Evolutionary conservation across 768 basidiomycete genomes (phyloP).

Genomic region (Boletus pseudo-olivaceus): DNA sequence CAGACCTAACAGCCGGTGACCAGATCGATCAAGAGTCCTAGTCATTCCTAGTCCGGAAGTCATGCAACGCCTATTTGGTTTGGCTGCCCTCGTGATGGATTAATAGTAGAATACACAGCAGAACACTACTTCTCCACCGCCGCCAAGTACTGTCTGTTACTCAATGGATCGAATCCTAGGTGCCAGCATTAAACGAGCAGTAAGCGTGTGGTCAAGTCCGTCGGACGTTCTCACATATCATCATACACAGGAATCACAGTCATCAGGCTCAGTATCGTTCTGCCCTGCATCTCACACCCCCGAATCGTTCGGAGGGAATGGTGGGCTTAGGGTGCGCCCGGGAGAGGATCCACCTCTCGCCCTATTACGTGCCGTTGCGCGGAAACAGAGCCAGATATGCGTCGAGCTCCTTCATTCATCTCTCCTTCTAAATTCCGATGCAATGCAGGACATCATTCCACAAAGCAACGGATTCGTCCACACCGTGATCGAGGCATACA

Average conservation of each 20-base stretch:
- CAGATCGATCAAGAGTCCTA: too few species aligned
- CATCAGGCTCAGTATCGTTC: not conserved
- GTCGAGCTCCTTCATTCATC: not conserved
- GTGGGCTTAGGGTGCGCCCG: not conserved
- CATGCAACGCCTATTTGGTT: too few species aligned
- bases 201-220: too few species aligned
- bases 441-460: conserved; percentile 15
- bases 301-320: not conserved
- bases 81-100: too few species aligned
- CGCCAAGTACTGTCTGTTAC: too few species aligned
- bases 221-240: too few species aligned
- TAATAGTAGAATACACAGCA: too few species aligned
- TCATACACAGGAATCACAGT: not conserved
- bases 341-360: not conserved
- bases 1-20: too few species aligned
- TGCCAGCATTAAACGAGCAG: too few species aligned
- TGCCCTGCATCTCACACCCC: not conserved
- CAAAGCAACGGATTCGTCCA: conserved; percentile 27
- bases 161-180: too few species aligned
- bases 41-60: too few species aligned
- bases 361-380: not conserved
- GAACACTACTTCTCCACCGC: too few species aligned
- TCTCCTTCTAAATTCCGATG: not conserved
- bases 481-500: conserved; percentile 27
- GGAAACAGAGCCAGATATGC: not conserved